A percentile compares a stretch with the other conserved stretches of the same genome.
Conservation (phyloP, 2,329 filamentous ascomycete species). For the Aspergillus japonicus region DNA sequence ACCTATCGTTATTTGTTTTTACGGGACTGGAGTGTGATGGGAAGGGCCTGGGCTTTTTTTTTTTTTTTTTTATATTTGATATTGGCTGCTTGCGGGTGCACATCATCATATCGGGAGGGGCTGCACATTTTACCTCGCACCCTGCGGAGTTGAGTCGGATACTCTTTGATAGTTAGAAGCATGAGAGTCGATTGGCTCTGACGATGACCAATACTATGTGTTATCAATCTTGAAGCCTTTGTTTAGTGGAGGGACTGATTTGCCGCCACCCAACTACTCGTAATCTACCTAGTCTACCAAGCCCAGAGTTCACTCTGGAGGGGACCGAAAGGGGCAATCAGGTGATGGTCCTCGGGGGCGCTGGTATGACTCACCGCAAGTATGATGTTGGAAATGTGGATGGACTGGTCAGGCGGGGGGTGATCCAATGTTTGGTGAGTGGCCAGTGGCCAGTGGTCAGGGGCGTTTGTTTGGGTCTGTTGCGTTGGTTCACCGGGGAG, state of each 20-base stretch:
- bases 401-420: neutral
- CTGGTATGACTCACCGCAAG: constrained; percentile 9
- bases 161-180: neutral
- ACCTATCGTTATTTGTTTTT: constrained; percentile 19
- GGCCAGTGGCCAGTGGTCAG: neutral
- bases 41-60: constrained; percentile 25
- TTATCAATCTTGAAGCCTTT: neutral
- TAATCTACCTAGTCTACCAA: too few species aligned
- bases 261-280: too few species aligned
- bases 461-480: neutral
- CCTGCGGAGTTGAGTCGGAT: neutral
- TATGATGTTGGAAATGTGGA: neutral
- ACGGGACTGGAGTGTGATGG: constrained; percentile 33
- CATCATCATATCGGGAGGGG: neutral
- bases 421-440: too few species aligned
- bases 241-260: too few species aligned
- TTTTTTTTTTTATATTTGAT: neutral
- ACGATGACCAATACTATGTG: neutral
- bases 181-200: neutral
- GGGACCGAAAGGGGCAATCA: neutral
- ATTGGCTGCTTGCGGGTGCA: neutral
- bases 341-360: neutral
- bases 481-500: neutral
- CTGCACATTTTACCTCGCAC: neutral
- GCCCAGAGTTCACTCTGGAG: neutral